Evolutionary conservation across 331 rosid genomes (phyloP), one percentile per base, ranked within the genome.

Genomic region (Arachis monticola): DNA sequence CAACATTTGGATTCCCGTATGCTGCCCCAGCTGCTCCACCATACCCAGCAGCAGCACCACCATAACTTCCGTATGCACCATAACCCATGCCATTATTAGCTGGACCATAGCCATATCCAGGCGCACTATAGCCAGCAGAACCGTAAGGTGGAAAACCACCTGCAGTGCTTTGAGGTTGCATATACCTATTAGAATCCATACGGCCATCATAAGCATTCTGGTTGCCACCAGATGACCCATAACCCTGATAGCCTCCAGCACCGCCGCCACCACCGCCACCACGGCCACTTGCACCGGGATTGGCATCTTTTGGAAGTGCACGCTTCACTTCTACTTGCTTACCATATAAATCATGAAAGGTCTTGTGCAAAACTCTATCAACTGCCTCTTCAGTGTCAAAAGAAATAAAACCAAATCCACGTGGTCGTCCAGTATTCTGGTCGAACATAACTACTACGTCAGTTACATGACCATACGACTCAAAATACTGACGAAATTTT

Each of bases 311-410:
- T 31, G 99, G 99, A 82, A 95, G 98, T 14, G 99, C 99, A 63
- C 97, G 92, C 89, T 95, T 95, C 72, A 95, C 99, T 76, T 95
- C 99, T 47, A 95, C 99, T 63, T 95, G 99, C 85, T 95, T 95
- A 69, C 99, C 99, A 82, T 84, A 81, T 79, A 95, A 80, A 75
- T 95, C 99, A 81, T 95, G 99, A 82, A 90, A 95, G 62, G 96
- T 77, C 83, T 95, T 95, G 82, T 90, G 93, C 87, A 95, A 87
- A 74, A 95, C 99, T 83, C 91, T 90, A 69, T 95, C 99, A 80
- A 95, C 99, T 10, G 97, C 93, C 9, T 95, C 99, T 80, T 95
- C 97, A 55, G 81, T 10, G 72, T 95, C 99, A 83, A 95, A 95
- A 60, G 97, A 90, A 72, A 95, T 95, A 79, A 95, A 95, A 32